phyloP scores from a whole-genome alignment of 106 monocot species.

The Acorus calamus region DNA sequence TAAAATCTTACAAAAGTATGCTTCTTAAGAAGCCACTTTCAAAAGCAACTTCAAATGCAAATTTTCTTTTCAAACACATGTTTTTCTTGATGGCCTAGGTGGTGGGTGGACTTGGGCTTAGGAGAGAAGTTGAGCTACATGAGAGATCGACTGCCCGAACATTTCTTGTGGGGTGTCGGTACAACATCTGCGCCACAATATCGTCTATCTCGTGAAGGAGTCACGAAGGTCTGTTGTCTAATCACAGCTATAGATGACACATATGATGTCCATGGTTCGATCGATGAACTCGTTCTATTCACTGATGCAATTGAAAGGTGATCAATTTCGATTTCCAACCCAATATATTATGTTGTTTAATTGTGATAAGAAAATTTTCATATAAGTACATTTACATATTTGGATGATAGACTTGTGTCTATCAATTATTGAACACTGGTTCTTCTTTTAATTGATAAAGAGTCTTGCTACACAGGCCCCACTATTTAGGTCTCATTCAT shows the following conservation, averaged over 20 bases:
- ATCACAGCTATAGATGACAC: conserved; percentile 30
- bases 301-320: conserved; percentile 28
- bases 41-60: no score
- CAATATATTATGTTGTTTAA: not conserved
- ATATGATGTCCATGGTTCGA: conserved; percentile 36
- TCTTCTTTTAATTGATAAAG: no score
- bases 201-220: conserved; percentile 13
- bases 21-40: no score
- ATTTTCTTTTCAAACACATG: no score
- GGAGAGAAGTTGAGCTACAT: conserved; percentile 28
- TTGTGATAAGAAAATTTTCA: not conserved
- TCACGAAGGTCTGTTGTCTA: conserved; percentile 20
- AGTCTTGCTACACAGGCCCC: no score
- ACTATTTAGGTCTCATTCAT: no score
- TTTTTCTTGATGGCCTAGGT: conserved; percentile 4
- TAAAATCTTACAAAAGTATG: no score
- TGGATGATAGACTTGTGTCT: no score
- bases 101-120: conserved; percentile 24
- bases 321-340: not conserved
- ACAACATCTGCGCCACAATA: conserved; percentile 20
- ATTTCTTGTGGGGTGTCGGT: conserved; percentile 20
- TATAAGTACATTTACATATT: not conserved
- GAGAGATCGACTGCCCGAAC: conserved; percentile 33
- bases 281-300: conserved; percentile 39
- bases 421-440: no score